phyloP scores from a whole-genome alignment of 331 rosid species.

The Acacia pycnantha region DNA sequence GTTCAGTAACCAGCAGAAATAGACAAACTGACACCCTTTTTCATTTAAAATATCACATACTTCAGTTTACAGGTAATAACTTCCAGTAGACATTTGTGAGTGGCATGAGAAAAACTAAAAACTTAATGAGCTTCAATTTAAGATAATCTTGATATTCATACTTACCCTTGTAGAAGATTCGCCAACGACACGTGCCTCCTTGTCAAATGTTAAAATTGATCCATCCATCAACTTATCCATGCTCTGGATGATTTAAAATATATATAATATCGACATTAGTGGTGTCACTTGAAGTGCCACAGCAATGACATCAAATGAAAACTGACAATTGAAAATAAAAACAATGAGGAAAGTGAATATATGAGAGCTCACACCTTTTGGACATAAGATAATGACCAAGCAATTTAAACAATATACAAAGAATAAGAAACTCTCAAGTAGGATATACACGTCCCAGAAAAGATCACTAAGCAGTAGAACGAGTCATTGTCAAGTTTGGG shows the following conservation, averaged over 20 bases:
- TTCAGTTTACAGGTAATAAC: background rate
- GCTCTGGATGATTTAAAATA: slow-evolving; percentile 55
- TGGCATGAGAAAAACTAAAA: slow-evolving; percentile 9
- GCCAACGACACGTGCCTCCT: slow-evolving; percentile 32
- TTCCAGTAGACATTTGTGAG: background rate
- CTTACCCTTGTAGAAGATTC: slow-evolving; percentile 58
- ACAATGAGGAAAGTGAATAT: background rate
- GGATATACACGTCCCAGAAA: background rate
- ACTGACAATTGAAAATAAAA: background rate
- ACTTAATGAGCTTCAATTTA: slow-evolving; percentile 5
- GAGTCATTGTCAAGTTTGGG: slow-evolving; percentile 1
- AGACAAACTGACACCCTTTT: background rate
- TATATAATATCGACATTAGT: slow-evolving; percentile 1
- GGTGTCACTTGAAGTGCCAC: slow-evolving; percentile 21
- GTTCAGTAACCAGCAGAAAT: background rate
- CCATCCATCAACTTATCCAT: slow-evolving; percentile 52
- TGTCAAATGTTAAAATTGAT: slow-evolving; percentile 35
- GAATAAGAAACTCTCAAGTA: slow-evolving; percentile 5
- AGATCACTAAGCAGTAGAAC: background rate
- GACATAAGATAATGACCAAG: background rate
- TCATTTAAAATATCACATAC: background rate
- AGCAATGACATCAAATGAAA: slow-evolving; percentile 11
- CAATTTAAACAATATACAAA: background rate
- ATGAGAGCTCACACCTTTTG: background rate
- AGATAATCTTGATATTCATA: slow-evolving; percentile 27